A percentile compares a stretch with the other conserved stretches of the same genome.
Evolutionary conservation across 2,329 filamentous ascomycete species (phyloP).

Genomic region (Dactylonectria estremocensis): DNA sequence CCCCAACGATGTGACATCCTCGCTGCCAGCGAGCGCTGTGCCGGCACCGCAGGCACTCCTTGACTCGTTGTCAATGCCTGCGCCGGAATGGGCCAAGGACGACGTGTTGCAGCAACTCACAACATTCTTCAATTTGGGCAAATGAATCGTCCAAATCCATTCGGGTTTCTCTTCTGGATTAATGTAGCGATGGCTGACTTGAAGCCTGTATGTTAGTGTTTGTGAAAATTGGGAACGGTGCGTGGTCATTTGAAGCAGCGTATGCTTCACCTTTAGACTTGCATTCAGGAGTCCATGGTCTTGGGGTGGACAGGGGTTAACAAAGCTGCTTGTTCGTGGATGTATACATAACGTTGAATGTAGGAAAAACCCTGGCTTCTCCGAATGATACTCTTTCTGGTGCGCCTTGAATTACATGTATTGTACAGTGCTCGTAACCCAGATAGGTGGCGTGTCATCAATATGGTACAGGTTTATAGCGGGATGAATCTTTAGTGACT

Average conservation of each 20-base stretch:
- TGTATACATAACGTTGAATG: slow-evolving; percentile 46
- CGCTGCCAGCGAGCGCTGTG: slow-evolving; percentile 73
- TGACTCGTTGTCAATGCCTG: slow-evolving; percentile 76
- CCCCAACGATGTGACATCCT: slow-evolving; percentile 64
- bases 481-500: slow-evolving; percentile 2
- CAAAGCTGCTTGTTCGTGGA: slow-evolving; percentile 39
- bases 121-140: slow-evolving; percentile 65
- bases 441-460: slow-evolving; percentile 37
- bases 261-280: slow-evolving; percentile 49
- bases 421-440: slow-evolving; percentile 48
- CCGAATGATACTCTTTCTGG: slow-evolving; percentile 43
- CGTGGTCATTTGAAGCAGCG: slow-evolving; percentile 48
- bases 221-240: slow-evolving; percentile 46
- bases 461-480: slow-evolving; percentile 49
- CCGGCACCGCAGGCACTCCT: slow-evolving; percentile 79
- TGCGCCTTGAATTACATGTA: slow-evolving; percentile 48
- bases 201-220: slow-evolving; percentile 51
- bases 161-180: slow-evolving; percentile 38
- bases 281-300: slow-evolving; percentile 50
- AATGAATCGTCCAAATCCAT: slow-evolving; percentile 55
- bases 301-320: slow-evolving; percentile 41
- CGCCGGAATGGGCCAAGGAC: slow-evolving; percentile 73
- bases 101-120: slow-evolving; percentile 79
- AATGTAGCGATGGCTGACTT: slow-evolving; percentile 34
- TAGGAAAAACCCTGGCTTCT: slow-evolving; percentile 47